Evolutionary conservation across 2,329 filamentous ascomycete genomes (phyloP).

Genomic region (Sclerotinia sclerotiorum): DNA sequence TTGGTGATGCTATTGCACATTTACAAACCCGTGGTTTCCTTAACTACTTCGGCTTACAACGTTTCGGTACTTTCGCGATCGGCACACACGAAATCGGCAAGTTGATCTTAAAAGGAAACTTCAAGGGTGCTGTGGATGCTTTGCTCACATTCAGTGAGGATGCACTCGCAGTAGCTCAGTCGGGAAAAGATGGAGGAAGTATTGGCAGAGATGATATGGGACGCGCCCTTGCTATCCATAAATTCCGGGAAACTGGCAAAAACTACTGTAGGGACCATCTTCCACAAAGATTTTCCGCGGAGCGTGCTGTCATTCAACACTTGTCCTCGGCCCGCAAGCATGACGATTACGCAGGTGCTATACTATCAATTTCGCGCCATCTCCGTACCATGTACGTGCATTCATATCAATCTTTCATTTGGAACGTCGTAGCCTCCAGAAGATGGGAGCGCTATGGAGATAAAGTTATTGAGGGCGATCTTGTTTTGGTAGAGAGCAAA

Average conservation of each 20-base stretch:
- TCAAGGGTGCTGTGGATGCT: constrained; percentile 74
- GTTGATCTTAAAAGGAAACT: constrained; percentile 79
- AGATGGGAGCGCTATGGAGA: constrained; percentile 75
- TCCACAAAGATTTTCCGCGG: constrained; percentile 79
- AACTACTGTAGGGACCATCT: constrained; percentile 60
- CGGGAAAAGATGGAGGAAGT: constrained; percentile 45
- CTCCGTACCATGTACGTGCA: constrained; percentile 94
- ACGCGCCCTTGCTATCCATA: constrained; percentile 75
- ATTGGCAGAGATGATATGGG: constrained; percentile 73
- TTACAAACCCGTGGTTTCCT: constrained; percentile 79
- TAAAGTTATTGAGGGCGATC: constrained; percentile 78
- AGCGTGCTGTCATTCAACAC: constrained; percentile 75
- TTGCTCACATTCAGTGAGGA: constrained; percentile 72
- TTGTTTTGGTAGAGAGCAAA: constrained; percentile 46
- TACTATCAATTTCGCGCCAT: constrained; percentile 76
- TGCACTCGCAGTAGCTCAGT: constrained; percentile 56
- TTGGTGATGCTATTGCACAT: constrained; percentile 61
- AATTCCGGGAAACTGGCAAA: constrained; percentile 65
- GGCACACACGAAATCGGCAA: constrained; percentile 84
- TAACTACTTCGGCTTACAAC: constrained; percentile 97
- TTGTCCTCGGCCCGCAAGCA: constrained; percentile 50
- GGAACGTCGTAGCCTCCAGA: constrained; percentile 82
- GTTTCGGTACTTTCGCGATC: constrained; percentile 85
- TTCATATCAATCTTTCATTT: constrained; percentile 91
- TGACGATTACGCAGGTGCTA: constrained; percentile 75